Evolutionary conservation across 371 early-diverging fungal species (phyloP), one percentile per base, ranked within the genome.

Genomic region (Apophysomyces trapeziformis): DNA sequence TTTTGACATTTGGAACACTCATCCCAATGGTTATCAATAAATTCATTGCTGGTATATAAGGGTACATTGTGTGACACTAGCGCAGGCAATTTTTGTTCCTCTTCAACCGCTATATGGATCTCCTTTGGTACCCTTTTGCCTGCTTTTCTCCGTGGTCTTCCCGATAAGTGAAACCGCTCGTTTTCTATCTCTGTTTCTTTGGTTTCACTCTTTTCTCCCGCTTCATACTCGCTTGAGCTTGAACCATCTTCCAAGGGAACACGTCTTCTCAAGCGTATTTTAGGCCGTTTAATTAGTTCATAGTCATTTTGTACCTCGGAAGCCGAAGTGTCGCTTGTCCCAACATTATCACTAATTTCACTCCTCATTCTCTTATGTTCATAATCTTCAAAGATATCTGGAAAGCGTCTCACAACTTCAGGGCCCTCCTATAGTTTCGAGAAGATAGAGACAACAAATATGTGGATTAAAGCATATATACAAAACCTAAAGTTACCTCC

Each of bases 21-120:
- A n/a, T 32, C 44, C 67, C 62, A 67, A 44, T 67, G 67, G 47
- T 26, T 38, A 36, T 58, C 45, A n/a, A 46, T 26, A 47, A 37
- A 65, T 6, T 13, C 47, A 38, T 39, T 63, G n/a, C 26, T 62
- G 47, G 35, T 35, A 26, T 36, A 50, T 21, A 11, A 4, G 16
- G 54, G 54, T 5, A 50, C 21, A 11, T 21, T 50, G 21, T 50
- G 21, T 50, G 21, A 7, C 11, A 11, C 18, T 18, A 21, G 9
- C 21, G n/a, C 9, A 11, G 21, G 16, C 11, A 26, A 5, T 50
- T 50, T 50, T 21, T 5, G 16, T 41, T 41, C 13, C 13, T 41
- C 41, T 11, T 11, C 41, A 13, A 41, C 41, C 11, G 21, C 11
- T 5, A 18, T 18, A 16, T 16, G n/a, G 7, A 26, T 21, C 11